These are phyloP conservation scores for Drosera spatulata DNA, from an alignment of 179 eudicot species.

Conservation along the genomic window DNA sequence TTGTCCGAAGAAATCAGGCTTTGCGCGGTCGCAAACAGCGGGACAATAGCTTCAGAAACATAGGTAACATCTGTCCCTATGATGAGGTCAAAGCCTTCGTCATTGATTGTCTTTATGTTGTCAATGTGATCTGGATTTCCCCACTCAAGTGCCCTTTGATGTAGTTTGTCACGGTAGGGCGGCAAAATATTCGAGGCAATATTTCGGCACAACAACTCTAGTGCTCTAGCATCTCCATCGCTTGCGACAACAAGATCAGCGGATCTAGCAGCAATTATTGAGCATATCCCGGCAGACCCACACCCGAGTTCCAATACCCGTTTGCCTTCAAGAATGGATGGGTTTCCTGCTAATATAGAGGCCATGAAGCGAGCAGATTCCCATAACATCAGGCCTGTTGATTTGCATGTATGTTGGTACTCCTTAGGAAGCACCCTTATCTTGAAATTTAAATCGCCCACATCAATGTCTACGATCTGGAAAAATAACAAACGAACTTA, in stretches of 20 bases:
- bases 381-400: constrained; percentile 96
- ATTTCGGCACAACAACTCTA: constrained; percentile 45
- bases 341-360: constrained; percentile 53
- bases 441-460: constrained; percentile 42
- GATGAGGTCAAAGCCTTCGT: constrained; percentile 58
- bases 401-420: constrained; percentile 87
- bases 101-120: constrained; percentile 31
- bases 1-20: constrained; percentile 35
- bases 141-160: constrained; percentile 49
- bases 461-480: constrained; percentile 45
- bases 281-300: constrained; percentile 81
- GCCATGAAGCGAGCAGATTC: constrained; percentile 90
- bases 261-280: constrained; percentile 56
- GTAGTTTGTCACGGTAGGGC: constrained; percentile 17
- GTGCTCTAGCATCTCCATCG: constrained; percentile 63
- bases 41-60: constrained; percentile 49
- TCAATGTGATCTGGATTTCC: constrained; percentile 57
- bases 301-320: constrained; percentile 72
- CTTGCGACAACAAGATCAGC: constrained; percentile 75
- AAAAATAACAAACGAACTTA: not conserved
- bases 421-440: constrained; percentile 64
- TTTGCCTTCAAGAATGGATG: constrained; percentile 47
- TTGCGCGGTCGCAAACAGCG: constrained; percentile 71
- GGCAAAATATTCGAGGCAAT: constrained; percentile 36
- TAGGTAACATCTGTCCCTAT: constrained; percentile 96